Conservation (phyloP, 768 basidiomycete genomes). For the Boletus rex-veris region DNA sequence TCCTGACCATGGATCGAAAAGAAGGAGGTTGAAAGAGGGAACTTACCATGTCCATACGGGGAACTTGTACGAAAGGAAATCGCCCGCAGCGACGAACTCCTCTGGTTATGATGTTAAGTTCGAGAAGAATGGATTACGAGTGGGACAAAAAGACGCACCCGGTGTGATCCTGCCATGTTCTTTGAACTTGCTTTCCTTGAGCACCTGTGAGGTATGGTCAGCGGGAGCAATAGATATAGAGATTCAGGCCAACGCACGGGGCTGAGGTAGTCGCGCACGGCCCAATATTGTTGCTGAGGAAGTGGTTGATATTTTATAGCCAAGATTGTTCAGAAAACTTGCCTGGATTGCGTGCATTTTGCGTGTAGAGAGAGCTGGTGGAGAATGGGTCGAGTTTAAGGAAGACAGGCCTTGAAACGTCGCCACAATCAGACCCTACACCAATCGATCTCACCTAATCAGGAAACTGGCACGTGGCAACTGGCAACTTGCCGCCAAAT, state of each 20-base stretch:
- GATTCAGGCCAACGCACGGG: constrained; percentile 53
- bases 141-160: constrained; percentile 45
- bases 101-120: constrained; percentile 45
- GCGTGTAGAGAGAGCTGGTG: constrained; percentile 1
- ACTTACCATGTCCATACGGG: constrained; percentile 94
- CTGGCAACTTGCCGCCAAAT: no score
- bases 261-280: constrained; percentile 90
- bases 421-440: constrained; percentile 31
- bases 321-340: not conserved
- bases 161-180: constrained; percentile 96
- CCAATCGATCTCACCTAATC: constrained; percentile 35
- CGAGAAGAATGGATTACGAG: not conserved
- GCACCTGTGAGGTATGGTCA: constrained; percentile 56
- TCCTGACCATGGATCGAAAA: not conserved
- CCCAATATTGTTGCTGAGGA: constrained; percentile 84
- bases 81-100: constrained; percentile 97
- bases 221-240: constrained; percentile 19
- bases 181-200: constrained; percentile 98
- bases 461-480: constrained; percentile 25
- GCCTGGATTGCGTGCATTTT: constrained; percentile 52
- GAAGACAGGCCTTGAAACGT: constrained; percentile 10
- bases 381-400: constrained; percentile 16
- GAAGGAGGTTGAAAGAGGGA: not conserved
- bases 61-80: constrained; percentile 97
- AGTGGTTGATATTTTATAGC: not conserved